These are phyloP conservation scores for Clarireedia monteithiana DNA, from an alignment of 2,329 filamentous ascomycete genomes.

Conservation along the genomic window DNA sequence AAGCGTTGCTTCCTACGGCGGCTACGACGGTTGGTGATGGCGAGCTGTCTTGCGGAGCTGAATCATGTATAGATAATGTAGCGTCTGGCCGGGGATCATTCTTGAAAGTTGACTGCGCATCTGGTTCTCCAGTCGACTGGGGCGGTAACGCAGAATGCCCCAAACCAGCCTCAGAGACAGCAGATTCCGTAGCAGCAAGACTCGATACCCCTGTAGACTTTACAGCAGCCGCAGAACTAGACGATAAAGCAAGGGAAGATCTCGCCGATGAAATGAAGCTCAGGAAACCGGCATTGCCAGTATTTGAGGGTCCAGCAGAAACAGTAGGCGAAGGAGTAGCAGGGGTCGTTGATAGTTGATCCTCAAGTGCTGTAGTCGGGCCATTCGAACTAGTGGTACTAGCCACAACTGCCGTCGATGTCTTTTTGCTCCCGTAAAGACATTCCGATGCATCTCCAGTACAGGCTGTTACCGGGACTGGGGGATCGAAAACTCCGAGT, in stretches of 20 bases:
- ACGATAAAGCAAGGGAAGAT: not conserved
- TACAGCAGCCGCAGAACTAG: not conserved
- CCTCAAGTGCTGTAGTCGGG: not conserved
- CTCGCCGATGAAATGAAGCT: not conserved
- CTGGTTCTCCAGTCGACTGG: not conserved
- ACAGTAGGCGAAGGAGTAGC: not conserved
- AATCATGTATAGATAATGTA: not conserved
- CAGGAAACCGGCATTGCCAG: not conserved
- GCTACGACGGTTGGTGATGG: slow-evolving; percentile 8
- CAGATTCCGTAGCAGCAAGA: not conserved
- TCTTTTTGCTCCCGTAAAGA: slow-evolving; percentile 2
- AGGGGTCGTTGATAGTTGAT: not conserved
- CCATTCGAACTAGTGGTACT: not conserved
- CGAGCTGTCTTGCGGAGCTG: not conserved
- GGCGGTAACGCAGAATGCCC: not conserved
- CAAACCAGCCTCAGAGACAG: not conserved
- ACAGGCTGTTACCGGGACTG: slow-evolving; percentile 30
- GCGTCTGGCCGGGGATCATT: not conserved
- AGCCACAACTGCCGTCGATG: not conserved
- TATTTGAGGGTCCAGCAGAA: not conserved
- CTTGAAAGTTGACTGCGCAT: not conserved
- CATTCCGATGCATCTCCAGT: slow-evolving; percentile 5
- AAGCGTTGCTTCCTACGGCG: slow-evolving; percentile 9
- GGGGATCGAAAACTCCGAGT: slow-evolving; percentile 34
- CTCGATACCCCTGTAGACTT: not conserved